Base-by-base conservation (phyloP, 2,329 filamentous ascomycete species). In the Penicillium psychrosexuale region DNA sequence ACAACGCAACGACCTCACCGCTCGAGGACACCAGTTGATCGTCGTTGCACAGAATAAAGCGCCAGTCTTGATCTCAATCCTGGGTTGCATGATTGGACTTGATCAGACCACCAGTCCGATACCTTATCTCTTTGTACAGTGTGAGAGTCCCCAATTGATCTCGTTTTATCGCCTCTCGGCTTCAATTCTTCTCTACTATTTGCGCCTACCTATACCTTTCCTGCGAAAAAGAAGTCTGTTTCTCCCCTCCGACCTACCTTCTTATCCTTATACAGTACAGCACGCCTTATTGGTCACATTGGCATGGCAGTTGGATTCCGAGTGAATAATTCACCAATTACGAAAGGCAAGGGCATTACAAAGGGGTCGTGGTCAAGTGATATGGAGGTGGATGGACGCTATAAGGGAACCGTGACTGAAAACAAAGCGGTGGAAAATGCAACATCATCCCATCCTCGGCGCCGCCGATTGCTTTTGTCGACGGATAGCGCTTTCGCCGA, bases 401-500 rank as follows among this genome's bases (percentile, higher is more conserved):
- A 39, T 17, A 60, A 59, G n/a, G 57, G 59, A 47, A 57, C 58
- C 38, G 53, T 61, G 40, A 37, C 54, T 12, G 61, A 52, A 34
- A 60, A 56, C 13, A 43, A 42, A 43, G 50, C 49, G 8, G 28
- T 36, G 19, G 40, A 42, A 15, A 40, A 57, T 47, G 36, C 37
- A 38, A 43, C 51, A 12, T 27, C 54, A 6, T 44, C 57, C 4
- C 40, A 49, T 17, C 50, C 51, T n/a, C 61, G 63, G 31, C 68
- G 67, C 30, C 68, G 65, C 51, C 66, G 69, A 19, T 58, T 74
- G 24, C 64, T 74, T 6, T 56, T 74, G 13, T 73, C 72, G 17
- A 76, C 74, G 0, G 73, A 72, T 47, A 72, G 72, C 30, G 68
- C 70, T 7, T 75, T 76, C 51, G 71, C 71, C 50, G 71, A 73